Base-by-base conservation (phyloP, 352 stramenopile species). In the Pythium phragmitis region DNA sequence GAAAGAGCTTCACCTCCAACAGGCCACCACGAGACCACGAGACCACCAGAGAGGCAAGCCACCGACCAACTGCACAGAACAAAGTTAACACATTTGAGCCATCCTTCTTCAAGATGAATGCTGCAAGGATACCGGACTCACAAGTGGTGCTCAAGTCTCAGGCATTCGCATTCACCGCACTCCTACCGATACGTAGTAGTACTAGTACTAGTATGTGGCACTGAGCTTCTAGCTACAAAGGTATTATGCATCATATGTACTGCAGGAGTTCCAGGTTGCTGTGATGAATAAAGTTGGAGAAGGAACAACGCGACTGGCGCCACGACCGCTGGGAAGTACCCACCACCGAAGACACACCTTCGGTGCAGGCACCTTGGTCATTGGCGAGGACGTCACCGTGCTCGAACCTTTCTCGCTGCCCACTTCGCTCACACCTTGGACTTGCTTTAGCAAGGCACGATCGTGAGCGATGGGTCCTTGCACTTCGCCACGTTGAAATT, bases 401-500 rank as follows among this genome's bases (percentile, higher is more conserved):
- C 13, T 54, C 39, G 48, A 23, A 48, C 49, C 39, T 14, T 26
- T 13, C 6, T 54, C 37, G 41, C 23, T 60, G 28, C 45, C 33
- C 11, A n/a, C 26, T 28, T 28, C 26, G 26, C 26, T 28, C 26
- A 2, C 26, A 28, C 26, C 26, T 28, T 28, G 26, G 26, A 28
- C 16, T 19, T 7, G 14, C n/a, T 28, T 2, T 4, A 34, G 48
- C 57, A 67, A 16, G 36, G 64, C 11, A 45, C 54, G 9, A 60
- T n/a, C 23, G 47, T 64, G 30, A 71, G 58, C n/a, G 57, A 61
- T n/a, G 58, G 47, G 41, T 51, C 30, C 9, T 3, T 57, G 59
- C 65, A 72, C 55, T 68, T 28, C 14, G 49, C 59, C 7, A 53
- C 41, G 19, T 56, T 48, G 26, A 72, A 51, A 36, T 59, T 45